A percentile compares a stretch with the other conserved stretches of the same genome.
Conservation (phyloP, 2,329 filamentous ascomycete species). For the Fusarium odoratissimum region DNA sequence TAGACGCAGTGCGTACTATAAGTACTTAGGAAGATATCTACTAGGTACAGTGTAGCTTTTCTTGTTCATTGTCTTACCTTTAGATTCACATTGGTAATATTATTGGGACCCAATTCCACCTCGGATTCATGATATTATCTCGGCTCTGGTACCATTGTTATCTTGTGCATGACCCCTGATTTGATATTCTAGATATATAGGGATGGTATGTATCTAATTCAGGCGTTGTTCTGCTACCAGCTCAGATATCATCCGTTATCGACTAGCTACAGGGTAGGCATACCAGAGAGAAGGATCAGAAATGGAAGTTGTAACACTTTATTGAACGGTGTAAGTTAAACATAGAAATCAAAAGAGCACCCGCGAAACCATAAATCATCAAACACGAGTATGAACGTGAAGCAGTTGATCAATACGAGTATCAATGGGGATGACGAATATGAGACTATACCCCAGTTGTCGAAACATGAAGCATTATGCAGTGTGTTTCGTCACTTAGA, state of each 20-base stretch:
- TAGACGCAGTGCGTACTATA: neutral
- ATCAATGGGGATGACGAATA: neutral
- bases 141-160: neutral
- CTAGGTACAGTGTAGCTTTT: neutral
- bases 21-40: neutral
- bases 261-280: neutral
- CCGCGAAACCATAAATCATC: neutral
- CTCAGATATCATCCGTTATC: neutral
- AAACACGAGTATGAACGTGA: neutral
- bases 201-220: neutral
- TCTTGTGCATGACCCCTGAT: no score
- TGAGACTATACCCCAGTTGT: constrained; percentile 10
- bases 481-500: constrained; percentile 19
- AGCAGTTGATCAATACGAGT: neutral
- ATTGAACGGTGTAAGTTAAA: neutral
- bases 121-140: neutral
- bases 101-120: neutral
- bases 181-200: neutral
- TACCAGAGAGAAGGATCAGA: neutral
- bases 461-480: constrained; percentile 37
- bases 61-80: neutral
- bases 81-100: neutral
- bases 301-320: neutral
- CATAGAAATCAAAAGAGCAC: neutral
- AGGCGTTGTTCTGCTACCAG: neutral